Conservation (phyloP, 768 basidiomycete species). For the Sporobolomyces pararoseus region DNA sequence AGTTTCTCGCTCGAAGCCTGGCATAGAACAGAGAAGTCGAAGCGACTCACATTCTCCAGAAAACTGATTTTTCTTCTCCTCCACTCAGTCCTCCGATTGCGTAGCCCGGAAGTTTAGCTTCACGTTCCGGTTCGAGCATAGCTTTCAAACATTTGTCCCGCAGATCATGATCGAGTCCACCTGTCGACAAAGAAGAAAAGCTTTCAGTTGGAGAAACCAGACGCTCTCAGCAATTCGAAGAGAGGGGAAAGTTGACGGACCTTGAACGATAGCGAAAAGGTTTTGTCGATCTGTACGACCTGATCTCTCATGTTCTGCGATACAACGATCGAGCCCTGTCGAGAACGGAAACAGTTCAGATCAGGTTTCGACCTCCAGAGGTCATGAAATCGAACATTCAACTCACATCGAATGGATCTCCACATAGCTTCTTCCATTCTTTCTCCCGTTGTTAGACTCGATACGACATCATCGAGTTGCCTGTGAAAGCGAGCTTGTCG, state of each 20-base stretch:
- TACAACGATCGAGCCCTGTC: slow-evolving; percentile 76
- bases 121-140: slow-evolving; percentile 64
- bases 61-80: slow-evolving; percentile 84
- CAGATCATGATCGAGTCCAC: slow-evolving; percentile 65
- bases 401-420: slow-evolving; percentile 65
- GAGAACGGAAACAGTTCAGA: background rate
- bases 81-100: slow-evolving; percentile 87
- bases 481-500: background rate
- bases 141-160: slow-evolving; percentile 69
- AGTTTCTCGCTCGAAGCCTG: background rate
- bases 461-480: slow-evolving; percentile 55
- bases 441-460: slow-evolving; percentile 72
- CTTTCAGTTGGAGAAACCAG: background rate
- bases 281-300: slow-evolving; percentile 68
- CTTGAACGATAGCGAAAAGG: slow-evolving; percentile 87
- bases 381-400: background rate
- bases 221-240: background rate
- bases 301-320: slow-evolving; percentile 65
- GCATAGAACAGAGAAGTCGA: background rate
- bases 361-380: too few relatives aligned
- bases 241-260: slow-evolving; percentile 46
- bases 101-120: slow-evolving; percentile 74
- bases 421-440: slow-evolving; percentile 84
- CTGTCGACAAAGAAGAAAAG: background rate
- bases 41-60: slow-evolving; percentile 75